Evolutionary conservation across 352 stramenopile species (phyloP).

Genomic region (Thraustotheca clavata): DNA sequence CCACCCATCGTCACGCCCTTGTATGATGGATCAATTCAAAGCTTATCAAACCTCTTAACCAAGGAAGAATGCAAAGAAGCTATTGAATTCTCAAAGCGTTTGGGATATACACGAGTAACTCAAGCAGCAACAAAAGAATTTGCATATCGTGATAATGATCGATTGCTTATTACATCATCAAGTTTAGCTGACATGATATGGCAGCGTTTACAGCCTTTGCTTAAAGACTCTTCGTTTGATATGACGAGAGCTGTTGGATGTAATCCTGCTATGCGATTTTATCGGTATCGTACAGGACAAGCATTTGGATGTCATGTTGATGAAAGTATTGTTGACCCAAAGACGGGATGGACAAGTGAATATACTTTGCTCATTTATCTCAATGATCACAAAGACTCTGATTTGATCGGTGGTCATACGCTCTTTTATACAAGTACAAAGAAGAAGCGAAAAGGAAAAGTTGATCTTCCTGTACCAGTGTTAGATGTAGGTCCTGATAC

Average conservation of each 20-base stretch:
- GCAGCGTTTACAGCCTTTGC: conserved; percentile 38
- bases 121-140: conserved; percentile 55
- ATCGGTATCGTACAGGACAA: conserved; percentile 58
- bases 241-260: conserved; percentile 52
- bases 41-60: conserved; percentile 53
- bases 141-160: conserved; percentile 70
- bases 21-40: conserved; percentile 56
- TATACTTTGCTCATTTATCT: conserved; percentile 80
- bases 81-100: conserved; percentile 40
- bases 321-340: conserved; percentile 67
- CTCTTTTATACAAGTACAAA: conserved; percentile 57
- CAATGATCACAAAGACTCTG: conserved; percentile 64
- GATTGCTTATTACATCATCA: conserved; percentile 50
- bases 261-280: conserved; percentile 70
- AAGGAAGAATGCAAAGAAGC: conserved; percentile 49
- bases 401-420: conserved; percentile 52
- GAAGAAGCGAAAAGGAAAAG: conserved; percentile 31
- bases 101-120: conserved; percentile 59
- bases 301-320: conserved; percentile 77
- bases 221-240: conserved; percentile 49
- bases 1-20: conserved; percentile 22
- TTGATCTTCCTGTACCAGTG: conserved; percentile 22
- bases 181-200: conserved; percentile 60
- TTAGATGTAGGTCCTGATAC: conserved; percentile 53
- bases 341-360: conserved; percentile 59